These are phyloP conservation scores for Tolypocladium sp. DNA, from an alignment of 2,329 filamentous ascomycete genomes.

Conservation along the genomic window DNA sequence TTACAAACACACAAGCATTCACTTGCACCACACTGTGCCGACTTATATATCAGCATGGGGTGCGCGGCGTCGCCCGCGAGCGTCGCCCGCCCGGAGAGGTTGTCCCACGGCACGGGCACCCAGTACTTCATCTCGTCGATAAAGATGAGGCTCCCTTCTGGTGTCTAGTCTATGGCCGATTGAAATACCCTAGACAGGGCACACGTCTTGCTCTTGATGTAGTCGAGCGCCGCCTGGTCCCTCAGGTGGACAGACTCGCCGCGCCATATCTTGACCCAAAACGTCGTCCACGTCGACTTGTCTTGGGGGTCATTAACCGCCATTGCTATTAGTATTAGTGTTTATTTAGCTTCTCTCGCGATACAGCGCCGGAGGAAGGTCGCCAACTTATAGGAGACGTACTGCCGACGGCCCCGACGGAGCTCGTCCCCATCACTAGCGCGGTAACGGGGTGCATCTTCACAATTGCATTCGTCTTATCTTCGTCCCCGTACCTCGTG, in stretches of 20 bases:
- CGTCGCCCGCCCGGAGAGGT: conserved; percentile 21
- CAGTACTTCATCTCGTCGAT: conserved; percentile 28
- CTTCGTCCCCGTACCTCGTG: conserved; percentile 13
- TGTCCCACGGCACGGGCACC: conserved; percentile 21
- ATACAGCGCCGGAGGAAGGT: neutral
- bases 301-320: conserved; percentile 13
- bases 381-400: conserved; percentile 3
- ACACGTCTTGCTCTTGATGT: conserved; percentile 15
- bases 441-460: conserved; percentile 20
- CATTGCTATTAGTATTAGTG: conserved; percentile 5
- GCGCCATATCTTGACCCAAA: conserved; percentile 26
- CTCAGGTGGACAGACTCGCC: conserved; percentile 14
- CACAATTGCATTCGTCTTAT: conserved; percentile 15
- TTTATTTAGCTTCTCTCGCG: neutral
- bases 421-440: conserved; percentile 17
- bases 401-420: conserved; percentile 20
- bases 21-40: neutral
- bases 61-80: conserved; percentile 31
- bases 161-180: conserved; percentile 23
- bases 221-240: conserved; percentile 25
- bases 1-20: neutral
- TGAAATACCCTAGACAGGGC: conserved; percentile 20
- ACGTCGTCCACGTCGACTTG: conserved; percentile 18
- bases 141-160: conserved; percentile 17
- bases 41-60: conserved; percentile 32